Base-by-base conservation (phyloP, 108 stramenopile genomes). In the Nitzschia palea region DNA sequence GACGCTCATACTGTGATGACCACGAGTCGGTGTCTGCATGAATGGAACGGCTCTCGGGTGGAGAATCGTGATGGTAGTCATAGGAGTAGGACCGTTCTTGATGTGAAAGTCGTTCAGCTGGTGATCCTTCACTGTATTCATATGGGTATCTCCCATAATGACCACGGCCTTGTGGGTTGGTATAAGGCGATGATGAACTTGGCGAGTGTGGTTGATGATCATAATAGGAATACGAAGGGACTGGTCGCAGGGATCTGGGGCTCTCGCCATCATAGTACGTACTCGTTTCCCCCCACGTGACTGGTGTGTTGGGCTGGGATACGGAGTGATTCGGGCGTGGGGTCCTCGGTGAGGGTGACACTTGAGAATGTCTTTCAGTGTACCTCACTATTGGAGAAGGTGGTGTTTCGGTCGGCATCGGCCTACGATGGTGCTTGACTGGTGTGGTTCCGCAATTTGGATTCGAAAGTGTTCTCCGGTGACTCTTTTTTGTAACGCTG, bases 291-390 rank as follows among this genome's bases (percentile, higher is more conserved):
- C 72, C 62, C 72, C 62, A 73, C 6, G 65, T 59, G 58, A 66
- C 60, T 2, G 73, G 73, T n/a, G 73, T 57, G 43, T 36, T 67
- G 23, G 73, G 73, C 28, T 65, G 65, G 43, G 70, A 71, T 29
- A 31, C 28, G 33, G 58, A 23, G 30, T 67, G 50, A 27, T 15
- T 45, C 53, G 56, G 58, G 4, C 35, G 28, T 22, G 73, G 62
- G 4, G 69, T 25, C 15, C 50, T 37, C 9, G 73, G 65, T 30
- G 73, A 67, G 35, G 20, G 71, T 55, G 71, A 33, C 18, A 42
- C 58, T 17, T 52, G 71, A 48, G 54, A 54, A 20, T 35, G 50
- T 56, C 44, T 26, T 20, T 50, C 32, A 28, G 50, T 36, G 32
- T 44, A 63, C 18, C 55, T 53, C 22, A 44, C 18, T 9, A 37